A percentile compares a stretch with the other conserved stretches of the same genome.
These are phyloP conservation scores for Pisolithus orientalis DNA, from an alignment of 768 basidiomycete species.

Conservation along the genomic window DNA sequence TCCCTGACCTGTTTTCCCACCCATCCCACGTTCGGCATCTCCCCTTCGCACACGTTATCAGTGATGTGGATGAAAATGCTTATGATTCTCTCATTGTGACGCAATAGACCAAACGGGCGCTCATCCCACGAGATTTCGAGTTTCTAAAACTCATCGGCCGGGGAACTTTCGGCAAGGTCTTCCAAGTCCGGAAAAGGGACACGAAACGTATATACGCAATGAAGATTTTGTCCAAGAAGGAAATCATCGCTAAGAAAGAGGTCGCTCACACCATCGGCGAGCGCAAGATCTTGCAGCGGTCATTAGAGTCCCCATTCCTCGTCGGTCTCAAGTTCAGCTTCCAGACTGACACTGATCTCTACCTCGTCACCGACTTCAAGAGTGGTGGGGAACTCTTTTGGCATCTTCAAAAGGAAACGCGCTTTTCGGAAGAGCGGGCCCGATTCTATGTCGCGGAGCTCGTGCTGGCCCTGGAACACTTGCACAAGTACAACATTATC, in stretches of 20 bases:
- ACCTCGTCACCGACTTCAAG: constrained; percentile 98
- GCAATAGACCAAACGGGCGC: constrained; percentile 69
- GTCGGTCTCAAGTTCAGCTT: constrained; percentile 98
- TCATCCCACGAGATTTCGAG: constrained; percentile 95
- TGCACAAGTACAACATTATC: constrained; percentile 97
- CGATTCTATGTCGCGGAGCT: constrained; percentile 97
- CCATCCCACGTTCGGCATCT: constrained; percentile 18
- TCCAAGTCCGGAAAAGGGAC: constrained; percentile 97
- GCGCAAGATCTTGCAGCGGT: constrained; percentile 94
- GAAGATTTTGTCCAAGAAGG: constrained; percentile 98
- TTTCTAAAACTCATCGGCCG: constrained; percentile 98
- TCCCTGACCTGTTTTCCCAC: constrained; percentile 17
- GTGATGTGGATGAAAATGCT: constrained; percentile 14
- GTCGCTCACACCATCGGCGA: constrained; percentile 99
- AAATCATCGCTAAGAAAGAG: constrained; percentile 98
- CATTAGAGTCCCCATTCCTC: constrained; percentile 91
- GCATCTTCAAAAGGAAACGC: constrained; percentile 94
- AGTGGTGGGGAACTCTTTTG: constrained; percentile 97
- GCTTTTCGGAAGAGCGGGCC: constrained; percentile 90
- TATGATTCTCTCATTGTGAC: constrained; percentile 9
- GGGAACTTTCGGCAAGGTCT: constrained; percentile 97
- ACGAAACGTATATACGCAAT: constrained; percentile 99
- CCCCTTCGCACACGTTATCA: constrained; percentile 17
- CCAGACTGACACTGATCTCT: constrained; percentile 92
- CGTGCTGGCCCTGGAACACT: constrained; percentile 88